These are phyloP conservation scores for Daldinia loculata DNA, from an alignment of 495 filamentous ascomycete genomes.

Conservation along the genomic window DNA sequence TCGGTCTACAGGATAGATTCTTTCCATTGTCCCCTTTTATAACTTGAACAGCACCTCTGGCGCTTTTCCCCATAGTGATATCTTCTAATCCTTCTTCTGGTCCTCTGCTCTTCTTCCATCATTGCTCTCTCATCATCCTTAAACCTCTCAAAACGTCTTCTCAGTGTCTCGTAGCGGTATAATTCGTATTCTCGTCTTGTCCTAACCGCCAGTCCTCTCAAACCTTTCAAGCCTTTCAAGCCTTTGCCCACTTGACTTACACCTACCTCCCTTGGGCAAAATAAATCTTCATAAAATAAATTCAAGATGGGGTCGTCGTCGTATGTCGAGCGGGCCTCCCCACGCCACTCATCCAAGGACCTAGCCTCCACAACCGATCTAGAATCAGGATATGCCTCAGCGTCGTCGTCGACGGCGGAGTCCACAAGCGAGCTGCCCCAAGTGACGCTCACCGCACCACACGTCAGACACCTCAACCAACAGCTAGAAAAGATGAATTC, in stretches of 20 bases:
- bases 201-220: background rate
- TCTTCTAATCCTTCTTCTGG: background rate
- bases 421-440: conserved; percentile 66
- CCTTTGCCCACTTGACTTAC: background rate
- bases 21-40: conserved; percentile 19
- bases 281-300: background rate
- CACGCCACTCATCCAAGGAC: conserved; percentile 34
- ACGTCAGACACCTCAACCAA: conserved; percentile 88
- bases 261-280: background rate
- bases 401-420: conserved; percentile 66
- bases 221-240: background rate
- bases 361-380: conserved; percentile 47
- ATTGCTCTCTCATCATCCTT: conserved; percentile 4
- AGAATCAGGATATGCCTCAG: conserved; percentile 93
- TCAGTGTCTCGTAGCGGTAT: conserved; percentile 3
- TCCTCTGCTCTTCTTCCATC: background rate
- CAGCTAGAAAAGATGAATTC: conserved; percentile 82
- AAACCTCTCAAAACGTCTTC: background rate
- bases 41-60: conserved; percentile 28
- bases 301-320: conserved; percentile 11
- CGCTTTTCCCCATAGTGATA: conserved; percentile 24
- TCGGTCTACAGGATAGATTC: conserved; percentile 6
- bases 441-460: conserved; percentile 86
- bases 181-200: background rate
- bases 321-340: conserved; percentile 28